Evolutionary conservation across 805 yeast genomes (phyloP), one percentile per base, ranked within the genome.

Genomic region (Sugiyamaella mastotermitis): DNA sequence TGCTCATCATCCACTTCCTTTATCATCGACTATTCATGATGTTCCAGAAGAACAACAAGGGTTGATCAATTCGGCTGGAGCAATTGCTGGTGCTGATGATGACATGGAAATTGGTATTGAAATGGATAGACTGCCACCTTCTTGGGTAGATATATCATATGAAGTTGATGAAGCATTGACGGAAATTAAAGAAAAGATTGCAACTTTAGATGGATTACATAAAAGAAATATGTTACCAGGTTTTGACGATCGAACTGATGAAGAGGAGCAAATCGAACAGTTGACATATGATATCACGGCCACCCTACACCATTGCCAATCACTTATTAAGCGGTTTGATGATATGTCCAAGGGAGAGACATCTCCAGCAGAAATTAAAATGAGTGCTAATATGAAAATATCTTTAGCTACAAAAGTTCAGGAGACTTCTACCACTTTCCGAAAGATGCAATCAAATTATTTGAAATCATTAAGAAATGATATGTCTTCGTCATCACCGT

Each of bases 361-460:
- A 30, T 57, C 64, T 18, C 65, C 70, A 22, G 65, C 67, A 3
- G 90, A 84, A 49, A 53, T 77, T 20, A 64, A 70, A 35, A 78
- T 90, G 68, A 66, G 86, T 40, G 80, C 77, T 35, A 92, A 90
- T 60, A 74, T 85, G 64, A 82, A 84, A 58, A 83, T 84, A 50
- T 78, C 78, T 33, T 78, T 88, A 58, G 98, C 98, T 2, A 67
- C 81, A 31, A 78, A 80, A 56, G 79, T 92, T 16, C 98, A 92
- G 57, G 78, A 76, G 29, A 65, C 75, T 31, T 81, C 94, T 28
- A 74, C 88, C 14, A 72, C 70, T 36, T 92, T 88, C 61, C 66
- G 97, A 37, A 83, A 84, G 54, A 64, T 92, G 51, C 99, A 92
- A 58, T 85, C 90, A 53, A 79, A 82, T 47, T 92, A 92, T 53